Percentiles rank a stretch among this genome's conserved stretches.
phyloP scores from a whole-genome alignment of 2,329 filamentous ascomycete species.

The Pseudogymnoascus sp. region DNA sequence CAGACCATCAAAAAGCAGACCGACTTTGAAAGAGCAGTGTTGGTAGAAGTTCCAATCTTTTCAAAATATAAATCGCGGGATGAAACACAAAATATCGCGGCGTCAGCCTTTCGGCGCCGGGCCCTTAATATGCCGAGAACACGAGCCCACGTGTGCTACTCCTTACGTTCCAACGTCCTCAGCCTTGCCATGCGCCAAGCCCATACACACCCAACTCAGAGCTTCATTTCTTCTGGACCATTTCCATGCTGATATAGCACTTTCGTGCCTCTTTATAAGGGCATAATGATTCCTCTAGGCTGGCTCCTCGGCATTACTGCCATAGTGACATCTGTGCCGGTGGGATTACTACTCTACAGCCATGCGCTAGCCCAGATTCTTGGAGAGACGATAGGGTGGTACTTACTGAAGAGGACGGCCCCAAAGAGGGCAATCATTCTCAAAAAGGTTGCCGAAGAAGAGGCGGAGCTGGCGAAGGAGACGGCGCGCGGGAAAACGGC shows the following conservation, averaged over 20 bases:
- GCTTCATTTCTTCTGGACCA: neutral
- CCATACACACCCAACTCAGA: neutral
- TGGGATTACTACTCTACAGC: neutral
- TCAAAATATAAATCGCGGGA: neutral
- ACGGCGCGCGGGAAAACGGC: conserved; percentile 28
- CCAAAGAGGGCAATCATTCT: conserved; percentile 24
- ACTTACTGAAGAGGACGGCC: neutral
- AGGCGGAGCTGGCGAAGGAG: conserved; percentile 1
- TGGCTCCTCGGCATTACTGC: conserved; percentile 6
- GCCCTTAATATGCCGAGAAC: neutral
- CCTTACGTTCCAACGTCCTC: neutral
- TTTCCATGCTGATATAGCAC: conserved; percentile 7
- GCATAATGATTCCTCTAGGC: conserved; percentile 2
- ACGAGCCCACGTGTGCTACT: neutral
- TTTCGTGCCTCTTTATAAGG: conserved; percentile 7
- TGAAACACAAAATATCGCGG: neutral
- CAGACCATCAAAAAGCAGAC: neutral
- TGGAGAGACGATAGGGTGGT: neutral
- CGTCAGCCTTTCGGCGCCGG: neutral
- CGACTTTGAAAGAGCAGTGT: neutral
- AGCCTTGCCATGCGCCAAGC: conserved; percentile 5
- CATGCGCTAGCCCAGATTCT: conserved; percentile 7
- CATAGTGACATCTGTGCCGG: neutral
- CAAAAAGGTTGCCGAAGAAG: conserved; percentile 14
- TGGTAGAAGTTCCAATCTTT: neutral